A percentile compares a stretch with the other conserved stretches of the same genome.
Evolutionary conservation across 306 rosid genomes (phyloP).

Genomic region (Gynostemma pentaphyllum): DNA sequence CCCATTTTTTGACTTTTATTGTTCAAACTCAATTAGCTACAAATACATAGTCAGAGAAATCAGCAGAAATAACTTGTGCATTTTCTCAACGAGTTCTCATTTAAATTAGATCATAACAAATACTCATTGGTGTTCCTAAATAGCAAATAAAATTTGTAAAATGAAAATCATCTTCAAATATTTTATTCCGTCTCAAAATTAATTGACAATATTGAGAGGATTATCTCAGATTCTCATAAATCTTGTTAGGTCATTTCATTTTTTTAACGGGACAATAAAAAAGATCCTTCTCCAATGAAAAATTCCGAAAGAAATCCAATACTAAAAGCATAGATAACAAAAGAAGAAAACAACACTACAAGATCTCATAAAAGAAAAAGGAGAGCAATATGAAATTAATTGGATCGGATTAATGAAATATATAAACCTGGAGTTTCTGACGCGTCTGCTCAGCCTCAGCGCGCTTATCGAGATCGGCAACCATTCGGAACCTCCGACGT

Average conservation of each 20-base stretch:
- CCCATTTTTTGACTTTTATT: neutral
- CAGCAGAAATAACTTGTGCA: neutral
- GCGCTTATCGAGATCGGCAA: constrained; percentile 80
- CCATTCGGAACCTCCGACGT: constrained; percentile 85
- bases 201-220: no score
- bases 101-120: neutral
- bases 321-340: neutral
- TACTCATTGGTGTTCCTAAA: no score
- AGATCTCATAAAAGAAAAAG: constrained; percentile 6
- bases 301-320: no score
- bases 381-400: neutral
- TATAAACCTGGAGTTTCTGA: constrained; percentile 44
- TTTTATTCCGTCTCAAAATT: no score
- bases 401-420: neutral
- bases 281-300: no score
- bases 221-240: no score
- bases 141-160: no score
- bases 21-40: neutral
- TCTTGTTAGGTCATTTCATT: no score
- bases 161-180: no score
- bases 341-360: neutral
- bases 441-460: constrained; percentile 54
- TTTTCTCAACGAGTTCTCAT: constrained; percentile 5
- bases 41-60: neutral
- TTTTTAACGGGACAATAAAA: no score